Evolutionary conservation across 768 basidiomycete species (phyloP).

Genomic region (Imleria badia): DNA sequence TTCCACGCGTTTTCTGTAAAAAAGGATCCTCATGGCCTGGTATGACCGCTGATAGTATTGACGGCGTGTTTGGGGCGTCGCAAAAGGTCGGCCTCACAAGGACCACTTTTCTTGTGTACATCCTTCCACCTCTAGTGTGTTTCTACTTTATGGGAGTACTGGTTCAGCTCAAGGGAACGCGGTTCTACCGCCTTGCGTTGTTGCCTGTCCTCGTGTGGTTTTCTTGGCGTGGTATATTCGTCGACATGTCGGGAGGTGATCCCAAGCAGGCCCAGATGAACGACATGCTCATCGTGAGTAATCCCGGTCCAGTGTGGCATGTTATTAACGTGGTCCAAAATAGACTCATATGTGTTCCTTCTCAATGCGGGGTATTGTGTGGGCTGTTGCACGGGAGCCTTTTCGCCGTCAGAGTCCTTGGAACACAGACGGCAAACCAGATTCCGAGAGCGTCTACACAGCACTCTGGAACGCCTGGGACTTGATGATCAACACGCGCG

Average conservation of each 20-base stretch:
- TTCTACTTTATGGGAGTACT: conserved; percentile 54
- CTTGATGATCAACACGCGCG: conserved; percentile 19
- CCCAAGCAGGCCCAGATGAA: conserved; percentile 11
- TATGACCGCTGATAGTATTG: neutral
- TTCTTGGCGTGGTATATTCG: conserved; percentile 38
- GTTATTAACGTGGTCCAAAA: neutral
- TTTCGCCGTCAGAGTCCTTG: conserved; percentile 9
- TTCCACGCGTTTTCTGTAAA: neutral
- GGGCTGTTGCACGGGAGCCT: conserved; percentile 17
- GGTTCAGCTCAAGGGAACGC: conserved; percentile 44
- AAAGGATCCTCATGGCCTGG: neutral
- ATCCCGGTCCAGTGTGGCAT: neutral
- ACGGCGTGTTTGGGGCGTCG: conserved; percentile 2
- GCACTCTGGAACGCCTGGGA: conserved; percentile 29
- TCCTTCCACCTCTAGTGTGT: conserved; percentile 42
- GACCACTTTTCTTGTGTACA: conserved; percentile 31
- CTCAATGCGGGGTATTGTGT: conserved; percentile 13
- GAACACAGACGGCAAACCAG: neutral
- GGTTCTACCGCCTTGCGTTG: conserved; percentile 43
- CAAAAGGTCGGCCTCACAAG: conserved; percentile 8
- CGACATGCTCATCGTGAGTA: conserved; percentile 19
- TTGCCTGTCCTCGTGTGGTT: conserved; percentile 47
- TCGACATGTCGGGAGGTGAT: conserved; percentile 26
- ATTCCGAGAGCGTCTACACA: conserved; percentile 1
- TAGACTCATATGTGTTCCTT: conserved; percentile 16